phyloP scores from a whole-genome alignment of 73 alveolate species.

The Tetrahymena malaccensis region DNA sequence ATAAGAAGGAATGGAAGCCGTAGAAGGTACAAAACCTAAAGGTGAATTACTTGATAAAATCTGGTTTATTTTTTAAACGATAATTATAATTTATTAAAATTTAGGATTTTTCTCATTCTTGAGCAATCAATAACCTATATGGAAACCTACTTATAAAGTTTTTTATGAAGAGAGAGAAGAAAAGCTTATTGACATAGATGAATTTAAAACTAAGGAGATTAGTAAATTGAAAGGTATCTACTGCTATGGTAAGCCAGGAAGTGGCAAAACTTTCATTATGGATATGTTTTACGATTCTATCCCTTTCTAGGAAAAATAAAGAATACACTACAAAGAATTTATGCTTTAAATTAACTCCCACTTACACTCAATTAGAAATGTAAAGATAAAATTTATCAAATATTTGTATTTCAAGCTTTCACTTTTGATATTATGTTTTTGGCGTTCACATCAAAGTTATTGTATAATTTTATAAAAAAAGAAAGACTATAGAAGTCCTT shows the following conservation, averaged over 20 bases:
- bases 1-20: background rate
- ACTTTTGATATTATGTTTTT: too few species aligned
- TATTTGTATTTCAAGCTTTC: too few species aligned
- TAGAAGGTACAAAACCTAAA: background rate
- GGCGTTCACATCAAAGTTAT: too few species aligned
- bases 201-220: background rate
- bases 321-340: conserved; percentile 84
- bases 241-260: conserved; percentile 77
- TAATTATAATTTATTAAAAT: too few species aligned
- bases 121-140: background rate
- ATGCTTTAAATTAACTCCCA: conserved; percentile 86
- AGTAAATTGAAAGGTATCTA: conserved; percentile 46
- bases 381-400: background rate
- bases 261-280: conserved; percentile 92
- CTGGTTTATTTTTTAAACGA: background rate
- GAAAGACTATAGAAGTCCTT: conserved; percentile 59
- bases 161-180: background rate
- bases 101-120: background rate
- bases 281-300: conserved; percentile 75
- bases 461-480: background rate
- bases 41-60: background rate
- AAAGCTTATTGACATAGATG: background rate
- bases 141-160: background rate
- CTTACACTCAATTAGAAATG: conserved; percentile 33
- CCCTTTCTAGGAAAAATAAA: conserved; percentile 44